Evolutionary conservation across 441 rosid genomes (phyloP), one percentile per base, ranked within the genome.

Genomic region (Eugenia klotzschiana): DNA sequence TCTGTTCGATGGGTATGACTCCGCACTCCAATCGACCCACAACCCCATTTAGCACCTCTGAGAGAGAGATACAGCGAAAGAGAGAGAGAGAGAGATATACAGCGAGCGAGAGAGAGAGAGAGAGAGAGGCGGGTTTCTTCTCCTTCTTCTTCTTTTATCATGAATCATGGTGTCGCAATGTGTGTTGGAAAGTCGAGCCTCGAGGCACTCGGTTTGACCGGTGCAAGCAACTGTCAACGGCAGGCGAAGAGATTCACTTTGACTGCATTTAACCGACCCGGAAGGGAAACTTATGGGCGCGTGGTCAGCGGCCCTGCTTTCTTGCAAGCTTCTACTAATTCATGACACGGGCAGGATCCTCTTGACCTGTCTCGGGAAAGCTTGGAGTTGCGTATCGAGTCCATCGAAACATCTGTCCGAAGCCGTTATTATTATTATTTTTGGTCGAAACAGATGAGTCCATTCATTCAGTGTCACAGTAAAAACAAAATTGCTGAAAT

Each of bases 11-110:
- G 90, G 86, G 53, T 85, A 87, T 1, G 90, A 84, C 69, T 89
- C 91, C 4, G 43, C 82, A 22, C 82, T 88, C 90, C 88, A 88
- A 46, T 88, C 80, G 64, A 88, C 55, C 22, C 79, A 26, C 82
- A 56, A 29, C 72, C 85, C 89, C 92, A 90, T 87, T 81, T 25
- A 11, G 25, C 43, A 33, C 13, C 46, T 72, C 26, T 12, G 57
- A 33, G 40, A 37, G 40, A 11, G 12, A 58, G 16, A 80, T 51
- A 56, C 27, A 77, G 3, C 2, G 54, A 25, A 11, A 40, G 33
- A 81, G 33, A 50, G 23, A 33, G 79, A 81, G 5, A 64, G 49
- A 23, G 20, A 33, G 13, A 60, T 60, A n/a, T n/a, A n/a, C n/a
- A n/a, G n/a, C n/a, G n/a, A n/a, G n/a, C n/a, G 57, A 33, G 40